These are phyloP conservation scores for Quercus gilva DNA, from an alignment of 306 rosid species.

Conservation along the genomic window DNA sequence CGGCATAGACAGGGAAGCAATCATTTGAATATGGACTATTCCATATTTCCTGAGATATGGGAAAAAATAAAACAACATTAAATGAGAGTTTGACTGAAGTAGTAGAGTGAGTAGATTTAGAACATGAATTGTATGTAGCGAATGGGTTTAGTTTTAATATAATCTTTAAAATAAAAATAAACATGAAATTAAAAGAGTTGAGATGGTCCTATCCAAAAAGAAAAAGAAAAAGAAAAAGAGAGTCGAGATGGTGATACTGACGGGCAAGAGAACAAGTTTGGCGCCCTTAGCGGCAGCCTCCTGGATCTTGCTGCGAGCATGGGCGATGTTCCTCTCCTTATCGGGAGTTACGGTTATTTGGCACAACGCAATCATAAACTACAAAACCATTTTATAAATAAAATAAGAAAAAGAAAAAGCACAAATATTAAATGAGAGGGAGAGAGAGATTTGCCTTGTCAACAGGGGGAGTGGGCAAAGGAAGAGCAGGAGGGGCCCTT, in stretches of 20 bases:
- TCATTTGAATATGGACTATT: constrained; percentile 88
- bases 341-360: constrained; percentile 80
- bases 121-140: too few species aligned
- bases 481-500: constrained; percentile 69
- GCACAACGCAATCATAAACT: constrained; percentile 87
- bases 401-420: not conserved
- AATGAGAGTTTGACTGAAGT: too few species aligned
- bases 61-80: not conserved
- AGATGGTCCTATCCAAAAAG: too few species aligned
- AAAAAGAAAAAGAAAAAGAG: too few species aligned
- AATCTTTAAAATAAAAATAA: too few species aligned
- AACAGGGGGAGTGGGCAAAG: constrained; percentile 64
- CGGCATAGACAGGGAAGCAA: constrained; percentile 77
- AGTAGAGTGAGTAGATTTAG: too few species aligned
- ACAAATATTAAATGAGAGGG: not conserved
- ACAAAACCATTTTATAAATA: constrained; percentile 8
- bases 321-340: constrained; percentile 73
- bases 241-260: constrained; percentile 22
- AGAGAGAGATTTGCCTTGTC: constrained; percentile 44
- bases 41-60: constrained; percentile 78
- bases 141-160: too few species aligned
- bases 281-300: constrained; percentile 85
- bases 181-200: too few species aligned
- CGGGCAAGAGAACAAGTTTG: constrained; percentile 77
- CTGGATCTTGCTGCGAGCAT: constrained; percentile 72